phyloP scores from a whole-genome alignment of 1,284 basidiomycete genomes.

The Trametes versicolor region DNA sequence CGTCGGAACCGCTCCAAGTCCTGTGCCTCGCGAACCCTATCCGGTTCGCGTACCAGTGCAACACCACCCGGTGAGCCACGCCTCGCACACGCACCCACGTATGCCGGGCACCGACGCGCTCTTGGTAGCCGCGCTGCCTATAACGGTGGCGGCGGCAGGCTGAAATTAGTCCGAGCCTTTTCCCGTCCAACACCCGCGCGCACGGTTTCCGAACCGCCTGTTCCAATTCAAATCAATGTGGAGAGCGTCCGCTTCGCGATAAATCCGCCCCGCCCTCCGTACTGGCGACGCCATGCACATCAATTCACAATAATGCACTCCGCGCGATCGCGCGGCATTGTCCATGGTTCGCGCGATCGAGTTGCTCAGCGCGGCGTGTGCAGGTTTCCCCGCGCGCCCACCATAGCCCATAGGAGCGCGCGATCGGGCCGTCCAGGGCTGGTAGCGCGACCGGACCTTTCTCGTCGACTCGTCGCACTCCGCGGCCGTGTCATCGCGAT shows the following conservation, averaged over 20 bases:
- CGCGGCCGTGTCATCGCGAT: constrained; percentile 8
- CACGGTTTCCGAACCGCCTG: not conserved
- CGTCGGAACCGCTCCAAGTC: constrained; percentile 4
- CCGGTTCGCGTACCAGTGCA: not conserved
- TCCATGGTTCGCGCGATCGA: not conserved
- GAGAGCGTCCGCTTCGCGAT: not conserved
- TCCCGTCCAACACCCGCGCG: not conserved
- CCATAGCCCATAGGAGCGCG: not conserved
- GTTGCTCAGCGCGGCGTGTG: not conserved
- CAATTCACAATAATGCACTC: not conserved
- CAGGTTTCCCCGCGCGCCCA: constrained; percentile 1
- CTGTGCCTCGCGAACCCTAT: constrained; percentile 7
- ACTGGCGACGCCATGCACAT: not conserved
- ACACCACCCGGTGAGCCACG: not conserved
- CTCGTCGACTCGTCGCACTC: constrained; percentile 20
- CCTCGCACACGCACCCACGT: not conserved
- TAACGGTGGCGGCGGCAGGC: not conserved
- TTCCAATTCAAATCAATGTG: not conserved
- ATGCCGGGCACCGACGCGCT: not conserved
- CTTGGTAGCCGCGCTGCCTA: not conserved
- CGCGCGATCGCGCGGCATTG: too few relatives aligned
- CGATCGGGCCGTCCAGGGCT: constrained; percentile 1
- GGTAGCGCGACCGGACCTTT: constrained; percentile 4
- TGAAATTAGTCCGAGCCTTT: constrained; percentile 10
- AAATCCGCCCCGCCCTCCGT: not conserved